Percentiles rank a stretch among this genome's conserved stretches.
Conservation (phyloP, 2,329 filamentous ascomycete species). For the Periconia macrospinosa region DNA sequence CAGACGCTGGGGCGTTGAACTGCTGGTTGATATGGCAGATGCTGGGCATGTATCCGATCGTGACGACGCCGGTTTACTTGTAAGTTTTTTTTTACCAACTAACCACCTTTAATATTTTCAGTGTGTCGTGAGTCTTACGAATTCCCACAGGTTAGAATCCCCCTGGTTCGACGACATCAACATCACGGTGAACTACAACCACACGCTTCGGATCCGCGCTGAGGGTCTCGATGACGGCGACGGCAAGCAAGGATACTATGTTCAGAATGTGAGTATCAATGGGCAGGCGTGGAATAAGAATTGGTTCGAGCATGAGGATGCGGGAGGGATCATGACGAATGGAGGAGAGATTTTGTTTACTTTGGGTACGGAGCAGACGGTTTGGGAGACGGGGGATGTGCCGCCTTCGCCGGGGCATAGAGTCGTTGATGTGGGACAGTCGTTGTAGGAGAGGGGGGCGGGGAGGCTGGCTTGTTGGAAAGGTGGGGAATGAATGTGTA, state of each 20-base stretch:
- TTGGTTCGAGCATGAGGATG: constrained; percentile 59
- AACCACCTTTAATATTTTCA: too few relatives aligned
- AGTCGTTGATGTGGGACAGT: constrained; percentile 21
- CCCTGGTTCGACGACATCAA: constrained; percentile 50
- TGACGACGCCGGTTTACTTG: constrained; percentile 53
- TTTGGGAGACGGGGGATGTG: constrained; percentile 36
- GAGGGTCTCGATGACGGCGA: constrained; percentile 43
- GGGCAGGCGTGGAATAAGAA: constrained; percentile 55
- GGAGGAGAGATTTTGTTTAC: constrained; percentile 40
- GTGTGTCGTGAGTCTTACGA: too few relatives aligned
- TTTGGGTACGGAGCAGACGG: constrained; percentile 27
- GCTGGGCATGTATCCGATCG: constrained; percentile 52
- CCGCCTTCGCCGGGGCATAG: constrained; percentile 39
- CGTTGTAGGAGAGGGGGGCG: not conserved
- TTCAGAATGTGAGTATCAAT: constrained; percentile 58
- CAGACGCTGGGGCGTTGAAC: constrained; percentile 52
- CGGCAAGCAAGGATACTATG: constrained; percentile 51
- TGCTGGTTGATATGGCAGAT: constrained; percentile 57
- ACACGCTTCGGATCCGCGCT: constrained; percentile 52
- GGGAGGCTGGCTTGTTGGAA: too few relatives aligned
- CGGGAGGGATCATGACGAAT: constrained; percentile 32
- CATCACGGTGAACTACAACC: constrained; percentile 37
- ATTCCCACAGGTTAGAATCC: constrained; percentile 33
- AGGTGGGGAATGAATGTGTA: too few relatives aligned
- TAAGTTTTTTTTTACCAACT: too few relatives aligned